phyloP scores from a whole-genome alignment of 305 asterid genomes.

The Fraxinus sp. region DNA sequence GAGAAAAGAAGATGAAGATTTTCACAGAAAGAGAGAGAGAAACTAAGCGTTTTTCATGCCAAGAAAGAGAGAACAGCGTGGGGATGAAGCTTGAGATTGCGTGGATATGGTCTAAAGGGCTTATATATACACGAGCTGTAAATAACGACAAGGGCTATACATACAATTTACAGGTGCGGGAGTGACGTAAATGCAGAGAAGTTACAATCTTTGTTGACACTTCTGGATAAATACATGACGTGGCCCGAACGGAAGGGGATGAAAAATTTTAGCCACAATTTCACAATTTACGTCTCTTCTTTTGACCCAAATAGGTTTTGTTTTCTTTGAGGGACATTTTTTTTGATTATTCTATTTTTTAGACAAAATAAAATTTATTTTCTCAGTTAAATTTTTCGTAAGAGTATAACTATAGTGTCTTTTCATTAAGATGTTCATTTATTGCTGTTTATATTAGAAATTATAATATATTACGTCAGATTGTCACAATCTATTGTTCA shows the following conservation, averaged over 20 bases:
- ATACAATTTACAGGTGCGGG: not conserved
- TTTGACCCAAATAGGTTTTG: not conserved
- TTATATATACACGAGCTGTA: not conserved
- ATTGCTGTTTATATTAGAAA: not conserved
- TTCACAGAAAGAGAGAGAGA: not conserved
- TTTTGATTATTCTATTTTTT: not conserved
- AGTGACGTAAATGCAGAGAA: not conserved
- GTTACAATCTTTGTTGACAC: not conserved
- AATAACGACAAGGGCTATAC: not conserved
- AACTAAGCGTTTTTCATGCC: not conserved
- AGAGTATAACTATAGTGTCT: not conserved
- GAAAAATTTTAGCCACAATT: not conserved
- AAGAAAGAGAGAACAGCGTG: not conserved
- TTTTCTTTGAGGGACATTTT: not conserved
- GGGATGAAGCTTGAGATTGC: not conserved
- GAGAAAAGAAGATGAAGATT: not conserved
- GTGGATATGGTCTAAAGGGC: not conserved
- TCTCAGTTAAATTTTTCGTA: not conserved
- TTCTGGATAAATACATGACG: not conserved
- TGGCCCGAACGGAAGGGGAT: not conserved
- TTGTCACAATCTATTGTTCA: not conserved
- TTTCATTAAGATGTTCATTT: not conserved
- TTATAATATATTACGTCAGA: not conserved
- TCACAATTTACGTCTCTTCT: not conserved
- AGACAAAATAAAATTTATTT: not conserved